Base-by-base conservation (phyloP, 495 filamentous ascomycete species). In the Sabuloglossum arenarium region DNA sequence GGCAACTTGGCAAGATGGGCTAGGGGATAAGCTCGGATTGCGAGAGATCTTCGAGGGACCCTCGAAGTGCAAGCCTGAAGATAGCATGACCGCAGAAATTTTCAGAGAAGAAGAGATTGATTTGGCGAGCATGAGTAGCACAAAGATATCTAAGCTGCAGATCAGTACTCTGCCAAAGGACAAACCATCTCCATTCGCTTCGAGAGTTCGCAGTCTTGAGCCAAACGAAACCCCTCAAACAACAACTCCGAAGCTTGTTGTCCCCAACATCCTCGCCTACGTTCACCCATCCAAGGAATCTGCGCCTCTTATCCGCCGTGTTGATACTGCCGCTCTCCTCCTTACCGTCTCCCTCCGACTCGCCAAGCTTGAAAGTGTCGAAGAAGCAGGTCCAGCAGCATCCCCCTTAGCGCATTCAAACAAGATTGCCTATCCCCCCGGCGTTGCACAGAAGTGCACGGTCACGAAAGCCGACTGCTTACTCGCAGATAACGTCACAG, bases 291-390 rank as follows among this genome's bases (percentile, higher is more conserved):
- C 66, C 64, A 66, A 63, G 47, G 61, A 39, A 51, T 63, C 51
- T 42, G 59, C 61, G 0, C 80, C 80, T 1, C 70, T 95, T 10
- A 79, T 94, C 57, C 79, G 88, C 53, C 84, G 91, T 23, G 85
- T 95, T 25, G 91, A 98, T 63, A 94, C 84, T 21, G 75, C 84
- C 0, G 77, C 85, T 30, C 73, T 93, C 21, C 80, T 97, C 1
- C 75, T 94, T 0, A 75, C 79, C 50, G 73, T 85, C 30, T 94
- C 87, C 1, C 79, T 96, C n/a, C 78, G 79, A 59, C 80, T 98
- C 21, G 91, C 91, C 34, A 88, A 88, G 56, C 69, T 79, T 14
- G 73, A 78, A 58, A 79, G 85, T 0, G 67, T 85, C 28, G 82
- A 87, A 60, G 79, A 86, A 42, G 64, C 73, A 24, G 79, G 78